Percentiles rank a stretch among this genome's conserved stretches.
Conservation (phyloP, 441 rosid species). For the Brassica balearica region DNA sequence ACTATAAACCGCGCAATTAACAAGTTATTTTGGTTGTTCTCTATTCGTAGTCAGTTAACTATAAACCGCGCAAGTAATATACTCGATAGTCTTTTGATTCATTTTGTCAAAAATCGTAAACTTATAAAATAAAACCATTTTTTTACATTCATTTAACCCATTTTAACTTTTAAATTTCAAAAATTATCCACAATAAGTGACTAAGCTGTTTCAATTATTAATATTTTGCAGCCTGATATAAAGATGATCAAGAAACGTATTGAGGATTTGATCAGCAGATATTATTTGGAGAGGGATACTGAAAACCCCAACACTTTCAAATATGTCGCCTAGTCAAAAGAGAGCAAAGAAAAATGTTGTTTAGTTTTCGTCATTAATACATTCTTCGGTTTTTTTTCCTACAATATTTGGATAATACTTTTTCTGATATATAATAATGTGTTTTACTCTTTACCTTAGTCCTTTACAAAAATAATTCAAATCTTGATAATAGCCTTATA, state of each 20-base stretch:
- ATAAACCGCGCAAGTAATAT: no score
- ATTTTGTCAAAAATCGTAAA: no score
- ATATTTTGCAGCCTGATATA: constrained; percentile 61
- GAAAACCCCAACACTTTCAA: constrained; percentile 56
- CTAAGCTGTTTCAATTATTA: no score
- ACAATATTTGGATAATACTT: background rate
- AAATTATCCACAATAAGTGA: no score
- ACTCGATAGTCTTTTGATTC: no score
- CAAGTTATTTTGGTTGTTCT: no score
- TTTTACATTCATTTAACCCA: no score
- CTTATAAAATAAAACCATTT: no score
- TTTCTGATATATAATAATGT: background rate
- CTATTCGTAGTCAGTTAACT: no score
- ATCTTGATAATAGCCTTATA: background rate
- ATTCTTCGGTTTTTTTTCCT: background rate
- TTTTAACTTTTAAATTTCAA: no score
- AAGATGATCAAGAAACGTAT: constrained; percentile 88
- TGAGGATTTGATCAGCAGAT: constrained; percentile 78
- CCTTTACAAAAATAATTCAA: no score
- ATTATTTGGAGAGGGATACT: constrained; percentile 72
- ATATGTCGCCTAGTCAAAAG: constrained; percentile 58
- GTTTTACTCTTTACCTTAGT: background rate
- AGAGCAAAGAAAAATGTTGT: background rate
- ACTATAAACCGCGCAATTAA: no score
- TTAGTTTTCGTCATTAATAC: background rate